These are phyloP conservation scores for Microdochium nivale DNA, from an alignment of 2,329 filamentous ascomycete genomes.

Conservation along the genomic window DNA sequence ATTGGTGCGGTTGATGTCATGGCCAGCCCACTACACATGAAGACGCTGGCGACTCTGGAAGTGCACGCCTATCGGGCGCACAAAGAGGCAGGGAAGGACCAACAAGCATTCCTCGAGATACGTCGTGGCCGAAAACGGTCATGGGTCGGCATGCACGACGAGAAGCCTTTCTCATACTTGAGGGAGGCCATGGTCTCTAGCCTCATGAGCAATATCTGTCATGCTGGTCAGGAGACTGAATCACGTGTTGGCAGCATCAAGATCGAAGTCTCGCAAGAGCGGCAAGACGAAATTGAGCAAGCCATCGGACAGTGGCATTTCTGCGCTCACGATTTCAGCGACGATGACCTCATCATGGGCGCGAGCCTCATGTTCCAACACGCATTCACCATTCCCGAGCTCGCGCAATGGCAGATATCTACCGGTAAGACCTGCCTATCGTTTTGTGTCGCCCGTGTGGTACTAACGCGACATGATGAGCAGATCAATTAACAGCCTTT, in stretches of 20 bases:
- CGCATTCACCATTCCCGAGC: constrained; percentile 70
- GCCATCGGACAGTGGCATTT: constrained; percentile 79
- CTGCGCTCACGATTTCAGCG: constrained; percentile 78
- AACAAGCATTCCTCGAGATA: constrained; percentile 61
- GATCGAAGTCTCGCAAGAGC: constrained; percentile 58
- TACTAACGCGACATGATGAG: constrained; percentile 28
- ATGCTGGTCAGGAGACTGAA: constrained; percentile 52
- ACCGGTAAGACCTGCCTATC: constrained; percentile 48
- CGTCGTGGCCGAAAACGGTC: constrained; percentile 75
- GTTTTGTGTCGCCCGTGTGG: constrained; percentile 11
- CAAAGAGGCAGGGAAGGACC: constrained; percentile 66
- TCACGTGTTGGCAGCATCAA: constrained; percentile 55
- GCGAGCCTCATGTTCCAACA: constrained; percentile 87
- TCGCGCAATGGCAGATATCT: constrained; percentile 72
- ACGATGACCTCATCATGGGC: constrained; percentile 83
- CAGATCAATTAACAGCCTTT: constrained; percentile 76
- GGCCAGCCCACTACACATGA: constrained; percentile 65
- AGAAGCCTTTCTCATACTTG: constrained; percentile 81
- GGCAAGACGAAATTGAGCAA: constrained; percentile 55
- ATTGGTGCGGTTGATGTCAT: constrained; percentile 82
- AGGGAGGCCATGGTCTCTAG: constrained; percentile 90
- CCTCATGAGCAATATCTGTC: constrained; percentile 84
- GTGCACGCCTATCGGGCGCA: constrained; percentile 79
- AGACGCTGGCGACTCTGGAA: constrained; percentile 66
- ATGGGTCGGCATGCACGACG: constrained; percentile 81